phyloP scores from a whole-genome alignment of 2,329 filamentous ascomycete genomes.

The Fusarium sp. region DNA sequence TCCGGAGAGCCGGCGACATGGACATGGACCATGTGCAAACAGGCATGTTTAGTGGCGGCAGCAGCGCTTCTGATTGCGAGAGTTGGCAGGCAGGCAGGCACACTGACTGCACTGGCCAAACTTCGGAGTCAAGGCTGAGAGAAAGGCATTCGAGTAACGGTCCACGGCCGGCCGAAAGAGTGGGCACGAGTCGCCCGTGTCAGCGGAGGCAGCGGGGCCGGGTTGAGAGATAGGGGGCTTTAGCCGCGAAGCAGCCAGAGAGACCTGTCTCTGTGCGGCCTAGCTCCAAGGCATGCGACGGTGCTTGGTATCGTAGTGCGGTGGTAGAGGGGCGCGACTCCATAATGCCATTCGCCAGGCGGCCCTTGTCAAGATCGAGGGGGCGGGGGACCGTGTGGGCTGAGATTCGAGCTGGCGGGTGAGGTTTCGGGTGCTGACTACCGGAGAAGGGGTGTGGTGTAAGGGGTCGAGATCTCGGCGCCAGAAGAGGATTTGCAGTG shows the following conservation, averaged over 20 bases:
- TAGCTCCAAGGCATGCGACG: slow-evolving; percentile 1
- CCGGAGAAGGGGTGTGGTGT: slow-evolving; percentile 30
- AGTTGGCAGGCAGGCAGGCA: slow-evolving; percentile 8
- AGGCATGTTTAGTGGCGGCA: slow-evolving; percentile 33
- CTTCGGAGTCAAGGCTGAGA: background rate
- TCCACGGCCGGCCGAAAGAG: slow-evolving; percentile 33
- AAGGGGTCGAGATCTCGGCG: slow-evolving; percentile 24
- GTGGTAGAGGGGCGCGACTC: slow-evolving; percentile 15
- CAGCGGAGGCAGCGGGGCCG: slow-evolving; percentile 39
- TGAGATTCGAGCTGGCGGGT: slow-evolving; percentile 44
- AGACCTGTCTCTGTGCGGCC: background rate
- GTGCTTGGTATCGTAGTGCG: slow-evolving; percentile 11
- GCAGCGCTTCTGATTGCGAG: slow-evolving; percentile 37
- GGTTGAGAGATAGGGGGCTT: slow-evolving; percentile 15
- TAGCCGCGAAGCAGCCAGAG: slow-evolving; percentile 1
- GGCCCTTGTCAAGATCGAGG: slow-evolving; percentile 41
- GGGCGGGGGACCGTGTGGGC: slow-evolving; percentile 40
- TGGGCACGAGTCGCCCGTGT: slow-evolving; percentile 36
- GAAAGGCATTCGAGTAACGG: slow-evolving; percentile 1
- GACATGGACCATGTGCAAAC: slow-evolving; percentile 8
- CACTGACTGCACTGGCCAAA: background rate
- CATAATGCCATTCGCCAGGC: slow-evolving; percentile 27
- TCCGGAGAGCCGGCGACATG: slow-evolving; percentile 28
- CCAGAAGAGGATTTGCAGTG: slow-evolving; percentile 12
- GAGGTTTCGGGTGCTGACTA: slow-evolving; percentile 39